These are phyloP conservation scores for Aristolochia contorta DNA, from an alignment of 164 flowering plant species.

Conservation along the genomic window DNA sequence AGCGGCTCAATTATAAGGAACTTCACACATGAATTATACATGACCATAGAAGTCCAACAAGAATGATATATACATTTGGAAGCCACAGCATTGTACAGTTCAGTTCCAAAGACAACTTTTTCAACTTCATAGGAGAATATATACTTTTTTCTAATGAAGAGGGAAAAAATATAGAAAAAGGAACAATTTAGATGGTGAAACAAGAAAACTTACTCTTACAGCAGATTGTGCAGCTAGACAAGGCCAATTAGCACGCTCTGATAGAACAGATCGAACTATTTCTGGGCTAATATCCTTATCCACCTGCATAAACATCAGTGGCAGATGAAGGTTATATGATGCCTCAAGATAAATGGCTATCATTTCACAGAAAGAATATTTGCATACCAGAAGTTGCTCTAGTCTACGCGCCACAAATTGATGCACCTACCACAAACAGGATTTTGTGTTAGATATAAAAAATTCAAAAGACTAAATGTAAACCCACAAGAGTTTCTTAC, in stretches of 20 bases:
- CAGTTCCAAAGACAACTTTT: no score
- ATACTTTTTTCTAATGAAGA: no score
- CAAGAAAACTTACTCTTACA: constrained; percentile 33
- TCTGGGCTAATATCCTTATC: constrained; percentile 80
- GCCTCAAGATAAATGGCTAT: not conserved
- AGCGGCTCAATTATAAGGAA: no score
- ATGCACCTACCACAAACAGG: constrained; percentile 38
- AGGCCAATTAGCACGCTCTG: constrained; percentile 85
- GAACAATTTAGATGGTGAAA: not conserved
- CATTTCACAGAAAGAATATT: not conserved
- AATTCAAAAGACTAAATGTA: not conserved
- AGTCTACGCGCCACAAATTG: constrained; percentile 83
- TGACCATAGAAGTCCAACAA: no score
- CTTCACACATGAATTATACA: no score
- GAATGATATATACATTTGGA: no score
- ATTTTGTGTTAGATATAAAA: not conserved
- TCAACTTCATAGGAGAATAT: no score
- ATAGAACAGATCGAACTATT: constrained; percentile 69
- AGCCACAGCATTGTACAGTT: no score
- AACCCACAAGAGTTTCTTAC: constrained; percentile 29
- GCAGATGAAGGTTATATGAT: not conserved
- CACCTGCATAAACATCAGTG: constrained; percentile 36
- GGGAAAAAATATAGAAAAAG: no score
- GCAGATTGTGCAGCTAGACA: constrained; percentile 75
- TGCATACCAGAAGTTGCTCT: constrained; percentile 84